Conservation (phyloP, 148 eudicot species). For the Beta vulgaris region DNA sequence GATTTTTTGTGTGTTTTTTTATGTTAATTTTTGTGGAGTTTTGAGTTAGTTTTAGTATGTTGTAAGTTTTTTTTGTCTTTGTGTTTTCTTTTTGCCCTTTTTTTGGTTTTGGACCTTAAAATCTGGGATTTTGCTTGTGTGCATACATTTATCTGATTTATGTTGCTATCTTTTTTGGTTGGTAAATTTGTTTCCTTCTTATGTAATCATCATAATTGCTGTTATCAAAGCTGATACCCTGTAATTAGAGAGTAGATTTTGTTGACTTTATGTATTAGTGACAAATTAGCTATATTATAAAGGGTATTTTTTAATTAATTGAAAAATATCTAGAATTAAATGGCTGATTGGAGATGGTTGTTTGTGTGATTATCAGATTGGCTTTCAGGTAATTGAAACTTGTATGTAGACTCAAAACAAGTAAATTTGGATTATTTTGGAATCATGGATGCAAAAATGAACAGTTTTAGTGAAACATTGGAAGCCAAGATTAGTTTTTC, state of each 20-base stretch:
- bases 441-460: slow-evolving; percentile 28
- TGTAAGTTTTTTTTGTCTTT: not conserved
- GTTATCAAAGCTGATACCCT: not conserved
- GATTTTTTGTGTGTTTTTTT: not conserved
- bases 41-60: not conserved
- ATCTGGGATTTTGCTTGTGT: not conserved
- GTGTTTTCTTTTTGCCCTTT: not conserved
- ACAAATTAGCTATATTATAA: too few relatives aligned
- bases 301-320: not conserved
- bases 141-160: not conserved
- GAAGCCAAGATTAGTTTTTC: slow-evolving; percentile 37
- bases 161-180: slow-evolving; percentile 1
- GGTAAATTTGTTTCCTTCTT: not conserved
- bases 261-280: slow-evolving; percentile 9
- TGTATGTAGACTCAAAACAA: slow-evolving; percentile 22
- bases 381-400: slow-evolving; percentile 19
- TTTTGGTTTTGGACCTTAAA: not conserved
- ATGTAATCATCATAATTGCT: not conserved
- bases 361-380: slow-evolving; percentile 31
- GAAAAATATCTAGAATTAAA: too few relatives aligned
- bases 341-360: slow-evolving; percentile 15
- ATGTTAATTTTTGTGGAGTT: not conserved
- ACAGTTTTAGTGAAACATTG: slow-evolving; percentile 13
- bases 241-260: slow-evolving; percentile 4
- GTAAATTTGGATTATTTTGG: slow-evolving; percentile 6